Evolutionary conservation across 2,329 filamentous ascomycete species (phyloP).

Genomic region (Claviceps paspali): DNA sequence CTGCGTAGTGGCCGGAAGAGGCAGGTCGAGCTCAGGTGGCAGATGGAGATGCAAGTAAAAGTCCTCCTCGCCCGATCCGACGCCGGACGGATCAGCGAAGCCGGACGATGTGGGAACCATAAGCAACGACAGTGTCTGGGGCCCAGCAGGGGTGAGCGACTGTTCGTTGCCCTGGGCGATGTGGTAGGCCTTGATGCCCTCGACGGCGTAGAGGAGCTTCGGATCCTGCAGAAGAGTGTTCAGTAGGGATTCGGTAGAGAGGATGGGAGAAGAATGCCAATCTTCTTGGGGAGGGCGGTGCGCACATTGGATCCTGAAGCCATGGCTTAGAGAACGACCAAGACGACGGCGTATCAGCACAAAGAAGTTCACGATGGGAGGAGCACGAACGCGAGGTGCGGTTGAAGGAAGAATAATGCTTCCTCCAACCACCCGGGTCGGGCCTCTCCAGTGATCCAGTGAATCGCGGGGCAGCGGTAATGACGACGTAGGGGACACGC

Average conservation of each 20-base stretch:
- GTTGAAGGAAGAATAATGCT: too few relatives aligned
- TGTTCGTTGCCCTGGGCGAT: slow-evolving; percentile 77
- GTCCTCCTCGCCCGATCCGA: slow-evolving; percentile 58
- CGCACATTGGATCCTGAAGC: too few relatives aligned
- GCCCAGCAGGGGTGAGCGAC: slow-evolving; percentile 66
- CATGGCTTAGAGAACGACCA: too few relatives aligned
- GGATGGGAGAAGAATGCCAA: too few relatives aligned
- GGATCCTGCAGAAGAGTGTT: slow-evolving; percentile 30
- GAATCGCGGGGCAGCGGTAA: neutral
- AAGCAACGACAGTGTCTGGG: slow-evolving; percentile 80
- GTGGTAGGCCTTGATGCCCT: slow-evolving; percentile 82
- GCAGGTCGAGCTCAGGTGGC: slow-evolving; percentile 84
- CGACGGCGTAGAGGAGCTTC: slow-evolving; percentile 55
- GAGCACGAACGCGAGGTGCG: too few relatives aligned
- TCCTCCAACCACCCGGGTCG: too few relatives aligned
- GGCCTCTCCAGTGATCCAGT: neutral
- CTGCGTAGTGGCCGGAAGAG: slow-evolving; percentile 86
- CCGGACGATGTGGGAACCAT: slow-evolving; percentile 88
- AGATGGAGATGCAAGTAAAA: slow-evolving; percentile 95
- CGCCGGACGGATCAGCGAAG: slow-evolving; percentile 39
- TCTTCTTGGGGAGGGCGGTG: too few relatives aligned
- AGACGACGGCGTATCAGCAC: too few relatives aligned
- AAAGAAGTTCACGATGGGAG: too few relatives aligned
- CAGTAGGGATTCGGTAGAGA: too few relatives aligned
- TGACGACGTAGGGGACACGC: slow-evolving; percentile 1